These are phyloP conservation scores for Pichia sp. DNA, from an alignment of 1,139 yeast genomes.

Conservation along the genomic window DNA sequence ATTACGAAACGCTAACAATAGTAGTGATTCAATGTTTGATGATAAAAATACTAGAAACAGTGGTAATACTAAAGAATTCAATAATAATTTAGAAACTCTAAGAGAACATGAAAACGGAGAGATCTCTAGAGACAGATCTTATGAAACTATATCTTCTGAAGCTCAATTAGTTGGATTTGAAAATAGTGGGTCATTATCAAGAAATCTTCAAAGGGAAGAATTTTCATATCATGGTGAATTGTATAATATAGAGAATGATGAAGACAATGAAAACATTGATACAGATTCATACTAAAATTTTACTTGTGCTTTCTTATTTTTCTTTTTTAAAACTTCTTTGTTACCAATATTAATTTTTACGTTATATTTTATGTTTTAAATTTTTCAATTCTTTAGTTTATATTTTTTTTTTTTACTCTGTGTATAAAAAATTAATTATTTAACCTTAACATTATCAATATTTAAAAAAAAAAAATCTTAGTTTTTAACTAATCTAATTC, in stretches of 20 bases:
- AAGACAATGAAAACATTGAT: too few species aligned
- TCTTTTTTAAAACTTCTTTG: not conserved
- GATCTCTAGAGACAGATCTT: constrained; percentile 13
- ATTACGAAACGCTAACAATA: constrained; percentile 3
- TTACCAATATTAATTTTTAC: not conserved
- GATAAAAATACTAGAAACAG: not conserved
- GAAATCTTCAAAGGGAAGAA: constrained; percentile 17
- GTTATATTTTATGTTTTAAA: too few species aligned
- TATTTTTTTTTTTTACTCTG: too few species aligned
- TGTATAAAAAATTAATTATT: too few species aligned
- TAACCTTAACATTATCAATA: not conserved
- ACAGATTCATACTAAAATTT: not conserved
- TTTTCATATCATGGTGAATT: constrained; percentile 23
- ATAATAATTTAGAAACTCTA: constrained; percentile 12
- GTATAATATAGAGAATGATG: constrained; percentile 10
- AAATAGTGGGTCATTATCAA: constrained; percentile 29
- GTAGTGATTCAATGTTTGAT: constrained; percentile 10
- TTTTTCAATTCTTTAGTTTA: too few species aligned
- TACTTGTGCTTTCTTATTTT: not conserved
- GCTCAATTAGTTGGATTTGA: constrained; percentile 52
- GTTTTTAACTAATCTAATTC: constrained; percentile 8
- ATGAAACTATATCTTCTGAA: constrained; percentile 11
- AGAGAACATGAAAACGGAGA: constrained; percentile 12
- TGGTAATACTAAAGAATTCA: constrained; percentile 4
- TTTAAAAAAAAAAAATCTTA: not conserved